Percentiles rank a stretch among this genome's conserved stretches.
These are phyloP conservation scores for Sequoia sempervirens DNA, from an alignment of 75 land plant genomes.

Conservation along the genomic window DNA sequence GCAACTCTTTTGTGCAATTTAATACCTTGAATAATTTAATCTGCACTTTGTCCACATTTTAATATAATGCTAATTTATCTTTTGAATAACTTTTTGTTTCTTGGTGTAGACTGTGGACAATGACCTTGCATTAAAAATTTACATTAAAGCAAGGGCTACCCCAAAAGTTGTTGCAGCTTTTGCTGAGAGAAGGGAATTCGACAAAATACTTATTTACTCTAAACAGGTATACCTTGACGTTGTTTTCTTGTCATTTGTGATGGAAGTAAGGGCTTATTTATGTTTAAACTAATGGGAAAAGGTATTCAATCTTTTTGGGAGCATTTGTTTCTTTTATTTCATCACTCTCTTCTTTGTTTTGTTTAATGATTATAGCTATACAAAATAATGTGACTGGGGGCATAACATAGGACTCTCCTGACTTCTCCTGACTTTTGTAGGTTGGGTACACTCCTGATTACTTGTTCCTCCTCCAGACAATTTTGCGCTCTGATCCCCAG, in stretches of 20 bases:
- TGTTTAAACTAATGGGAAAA: background rate
- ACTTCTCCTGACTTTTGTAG: constrained; percentile 43
- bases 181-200: constrained; percentile 96
- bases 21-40: background rate
- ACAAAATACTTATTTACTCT: constrained; percentile 96
- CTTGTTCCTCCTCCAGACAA: constrained; percentile 89
- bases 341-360: background rate
- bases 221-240: constrained; percentile 63
- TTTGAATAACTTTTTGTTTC: background rate
- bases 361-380: background rate
- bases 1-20: background rate
- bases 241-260: background rate
- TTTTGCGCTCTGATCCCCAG: constrained; percentile 93
- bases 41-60: constrained; percentile 3
- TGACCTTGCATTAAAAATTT: constrained; percentile 96
- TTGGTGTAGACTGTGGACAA: constrained; percentile 86
- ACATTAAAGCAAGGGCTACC: constrained; percentile 95
- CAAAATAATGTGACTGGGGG: background rate
- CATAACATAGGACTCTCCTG: background rate
- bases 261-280: background rate
- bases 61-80: background rate
- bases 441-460: constrained; percentile 98
- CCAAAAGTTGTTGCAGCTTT: constrained; percentile 99
- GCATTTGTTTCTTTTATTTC: background rate
- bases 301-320: background rate